These are phyloP conservation scores for Eragrostis nindensis DNA, from an alignment of 176 grass and related monocot species.

Conservation along the genomic window DNA sequence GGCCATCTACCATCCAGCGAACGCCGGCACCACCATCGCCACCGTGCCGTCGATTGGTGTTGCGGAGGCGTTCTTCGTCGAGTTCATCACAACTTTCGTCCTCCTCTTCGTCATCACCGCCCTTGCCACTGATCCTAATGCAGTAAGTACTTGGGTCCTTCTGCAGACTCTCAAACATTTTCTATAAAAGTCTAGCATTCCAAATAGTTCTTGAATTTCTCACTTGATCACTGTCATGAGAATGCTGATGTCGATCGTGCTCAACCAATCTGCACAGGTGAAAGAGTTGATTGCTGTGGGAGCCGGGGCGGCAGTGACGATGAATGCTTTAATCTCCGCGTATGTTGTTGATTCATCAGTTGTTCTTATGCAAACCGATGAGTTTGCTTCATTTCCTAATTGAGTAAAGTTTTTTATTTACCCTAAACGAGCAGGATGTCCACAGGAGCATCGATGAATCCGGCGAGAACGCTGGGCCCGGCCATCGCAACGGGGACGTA, in stretches of 20 bases:
- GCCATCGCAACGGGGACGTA: constrained; percentile 54
- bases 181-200: not conserved
- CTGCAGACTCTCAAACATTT: not conserved
- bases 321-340: constrained; percentile 45
- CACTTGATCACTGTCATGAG: not conserved
- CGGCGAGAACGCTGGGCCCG: constrained; percentile 56
- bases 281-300: constrained; percentile 49
- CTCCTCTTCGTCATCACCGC: constrained; percentile 71
- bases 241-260: not conserved
- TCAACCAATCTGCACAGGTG: constrained; percentile 27
- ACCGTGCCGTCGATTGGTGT: constrained; percentile 50
- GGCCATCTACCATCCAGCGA: constrained; percentile 41
- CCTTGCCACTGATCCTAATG: constrained; percentile 46
- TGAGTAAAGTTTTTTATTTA: not conserved
- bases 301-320: constrained; percentile 33
- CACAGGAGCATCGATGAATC: constrained; percentile 69
- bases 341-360: constrained; percentile 1
- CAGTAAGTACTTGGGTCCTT: constrained; percentile 31
- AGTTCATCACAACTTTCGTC: constrained; percentile 68
- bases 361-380: not conserved
- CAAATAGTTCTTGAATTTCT: not conserved
- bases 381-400: not conserved
- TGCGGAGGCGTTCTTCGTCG: constrained; percentile 41
- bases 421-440: constrained; percentile 25
- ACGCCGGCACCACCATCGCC: constrained; percentile 4